Evolutionary conservation across 2,329 filamentous ascomycete genomes (phyloP), one percentile per base, ranked within the genome.

Genomic region (Fusarium nygamai): DNA sequence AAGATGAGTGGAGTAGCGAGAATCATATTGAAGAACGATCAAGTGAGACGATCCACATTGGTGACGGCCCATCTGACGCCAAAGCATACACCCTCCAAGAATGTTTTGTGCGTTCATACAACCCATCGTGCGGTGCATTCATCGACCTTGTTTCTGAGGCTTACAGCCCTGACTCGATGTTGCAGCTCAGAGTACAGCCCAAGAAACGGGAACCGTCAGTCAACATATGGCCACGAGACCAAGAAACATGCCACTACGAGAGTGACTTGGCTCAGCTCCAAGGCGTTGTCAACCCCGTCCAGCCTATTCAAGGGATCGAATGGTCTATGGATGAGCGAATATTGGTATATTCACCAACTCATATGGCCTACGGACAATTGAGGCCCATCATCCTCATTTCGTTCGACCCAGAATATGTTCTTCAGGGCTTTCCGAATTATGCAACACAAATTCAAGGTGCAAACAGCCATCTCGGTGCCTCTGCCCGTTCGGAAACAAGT

Each of bases 81-180:
- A 79, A 81, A 20, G 81, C 86, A 9, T 87, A 88, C 57, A 87
- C 88, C 11, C 82, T 90, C 16, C 84, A 86, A 43, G 86, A 87
- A 61, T 90, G 88, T 17, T 86, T 87, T 48, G 80, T 90, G 50
- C 85, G 88, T 31, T 84, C 85, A 7, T 93, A 93, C 78, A 85
- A 88, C 58, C 79, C 84, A 19, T 82, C 85, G 5, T 86, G 86
- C 69, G 84, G 84, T 29, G 85, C 90, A 0, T 92, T 90, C 74
- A 61, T 92, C 10, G 91, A 93, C 72, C 78, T 93, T 0, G 89
- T 69, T 81, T 86, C 7, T 56, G 79, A 83, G 79, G 38, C 47
- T 29, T 75, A 50, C 71, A 78, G 4, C 66, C 72, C 80, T n/a
- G 69, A 79, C 8, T 82, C 81, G 58, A 69, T 83, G 24, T 80